Evolutionary conservation across 108 stramenopile species (phyloP).

Genomic region (Pseudonitzschia delicatissima): DNA sequence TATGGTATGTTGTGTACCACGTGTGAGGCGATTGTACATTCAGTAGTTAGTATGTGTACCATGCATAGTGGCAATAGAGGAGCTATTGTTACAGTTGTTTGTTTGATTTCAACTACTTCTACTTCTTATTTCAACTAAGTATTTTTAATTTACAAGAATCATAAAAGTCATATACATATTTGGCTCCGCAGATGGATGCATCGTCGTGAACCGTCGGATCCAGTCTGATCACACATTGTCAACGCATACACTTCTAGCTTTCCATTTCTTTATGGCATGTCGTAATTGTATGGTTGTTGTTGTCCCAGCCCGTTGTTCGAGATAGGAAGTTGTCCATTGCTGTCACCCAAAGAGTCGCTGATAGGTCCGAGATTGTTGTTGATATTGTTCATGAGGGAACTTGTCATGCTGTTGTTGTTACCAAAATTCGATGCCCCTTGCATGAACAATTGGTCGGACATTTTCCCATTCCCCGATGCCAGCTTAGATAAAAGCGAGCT

Average conservation of each 20-base stretch:
- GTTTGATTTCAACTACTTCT: no score
- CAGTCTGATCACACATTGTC: no score
- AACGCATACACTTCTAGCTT: no score
- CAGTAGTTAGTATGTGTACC: neutral
- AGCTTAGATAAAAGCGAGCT: neutral
- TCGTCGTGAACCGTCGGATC: neutral
- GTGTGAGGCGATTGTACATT: neutral
- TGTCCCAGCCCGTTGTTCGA: no score
- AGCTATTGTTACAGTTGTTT: neutral
- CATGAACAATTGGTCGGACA: neutral
- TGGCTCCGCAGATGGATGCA: neutral
- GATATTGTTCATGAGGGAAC: neutral
- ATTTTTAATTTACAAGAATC: neutral
- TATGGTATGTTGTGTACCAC: neutral
- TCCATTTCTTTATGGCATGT: no score
- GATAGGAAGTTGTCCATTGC: no score
- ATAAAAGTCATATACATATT: neutral
- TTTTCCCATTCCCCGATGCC: neutral
- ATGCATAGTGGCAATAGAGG: neutral
- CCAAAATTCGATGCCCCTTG: conserved; percentile 1
- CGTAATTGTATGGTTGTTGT: no score
- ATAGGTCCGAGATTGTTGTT: neutral
- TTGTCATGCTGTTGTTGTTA: neutral
- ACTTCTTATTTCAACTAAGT: neutral
- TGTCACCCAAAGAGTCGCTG: neutral